Evolutionary conservation across 306 rosid species (phyloP).

Genomic region (Quercus aquifolioides): DNA sequence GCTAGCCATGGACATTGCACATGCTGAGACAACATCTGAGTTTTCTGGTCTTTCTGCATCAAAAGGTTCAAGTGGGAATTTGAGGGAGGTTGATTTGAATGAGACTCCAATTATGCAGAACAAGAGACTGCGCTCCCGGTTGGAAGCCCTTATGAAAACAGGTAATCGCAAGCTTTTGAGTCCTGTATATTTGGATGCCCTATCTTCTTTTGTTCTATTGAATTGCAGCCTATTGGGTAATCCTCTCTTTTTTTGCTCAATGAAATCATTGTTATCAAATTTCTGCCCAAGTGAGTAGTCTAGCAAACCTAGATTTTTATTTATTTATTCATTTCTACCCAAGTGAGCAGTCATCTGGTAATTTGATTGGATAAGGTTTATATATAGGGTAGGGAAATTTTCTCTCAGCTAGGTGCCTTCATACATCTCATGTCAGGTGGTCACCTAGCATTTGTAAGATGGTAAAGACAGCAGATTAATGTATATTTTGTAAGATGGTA

Average conservation of each 20-base stretch:
- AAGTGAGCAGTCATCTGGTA: too few relatives aligned
- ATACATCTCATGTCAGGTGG: not conserved
- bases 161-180: conserved; percentile 37
- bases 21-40: conserved; percentile 43
- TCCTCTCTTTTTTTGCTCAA: not conserved
- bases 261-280: not conserved
- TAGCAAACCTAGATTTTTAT: too few relatives aligned
- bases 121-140: conserved; percentile 56
- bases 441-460: not conserved
- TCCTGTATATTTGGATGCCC: not conserved
- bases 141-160: conserved; percentile 71
- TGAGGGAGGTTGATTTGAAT: conserved; percentile 74
- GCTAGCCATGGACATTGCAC: conserved; percentile 77
- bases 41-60: conserved; percentile 22
- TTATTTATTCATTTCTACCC: too few relatives aligned
- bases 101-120: conserved; percentile 62
- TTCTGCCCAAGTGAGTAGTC: not conserved
- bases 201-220: not conserved
- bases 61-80: conserved; percentile 49
- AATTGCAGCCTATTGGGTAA: not conserved
- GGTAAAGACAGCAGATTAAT: not conserved
- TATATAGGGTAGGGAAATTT: not conserved
- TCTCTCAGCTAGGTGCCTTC: not conserved
- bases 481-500: not conserved
- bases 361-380: too few relatives aligned